Evolutionary conservation across 192 early-diverging fungal genomes (phyloP), one percentile per base, ranked within the genome.

Genomic region (Backusella psychrophila): DNA sequence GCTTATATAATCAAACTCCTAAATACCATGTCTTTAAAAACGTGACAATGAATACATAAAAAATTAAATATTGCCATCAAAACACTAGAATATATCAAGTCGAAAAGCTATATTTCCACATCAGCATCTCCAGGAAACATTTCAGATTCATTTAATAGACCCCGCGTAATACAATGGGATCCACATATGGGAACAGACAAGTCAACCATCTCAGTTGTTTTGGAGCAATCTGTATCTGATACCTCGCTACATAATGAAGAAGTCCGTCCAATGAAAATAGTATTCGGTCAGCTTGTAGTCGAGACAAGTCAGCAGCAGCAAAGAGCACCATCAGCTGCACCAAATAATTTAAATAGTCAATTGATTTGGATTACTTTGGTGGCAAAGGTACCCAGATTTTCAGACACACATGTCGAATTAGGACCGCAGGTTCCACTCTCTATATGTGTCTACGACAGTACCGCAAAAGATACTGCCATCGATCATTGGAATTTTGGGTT

Each of bases 201-300:
- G 11, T 77, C 80, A 19, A 76, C 73, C 4, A 71, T 87, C 36
- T 79, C 81, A 2, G 83, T 83, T 11, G 79, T 82, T 26, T 68
- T 87, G 12, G 83, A 87, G 44, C 69, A 59, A n/a, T 49, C 67
- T 26, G 19, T 34, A n/a, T 52, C 44, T 38, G 72, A 23, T 9
- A 17, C 26, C 5, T 73, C 72, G 12, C 14, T 35, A 14, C 7
- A 11, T 1, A 59, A 26, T 1, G 76, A 69, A 65, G 72, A 52
- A 44, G 23, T 81, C 23, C 73, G 77, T n/a, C 26, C 76, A 11
- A 77, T 87, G 42, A 85, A 85, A 35, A 68, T 87, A 21, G 85
- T 76, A 9, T 87, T 87, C 44, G 86, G 86, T 23, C 77, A 78
- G 6, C 70, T 87, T n/a, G 81, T 86, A 19, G 83, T 87, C 9